phyloP scores from a whole-genome alignment of 164 flowering plant species.

The Berberis vulgaris region DNA sequence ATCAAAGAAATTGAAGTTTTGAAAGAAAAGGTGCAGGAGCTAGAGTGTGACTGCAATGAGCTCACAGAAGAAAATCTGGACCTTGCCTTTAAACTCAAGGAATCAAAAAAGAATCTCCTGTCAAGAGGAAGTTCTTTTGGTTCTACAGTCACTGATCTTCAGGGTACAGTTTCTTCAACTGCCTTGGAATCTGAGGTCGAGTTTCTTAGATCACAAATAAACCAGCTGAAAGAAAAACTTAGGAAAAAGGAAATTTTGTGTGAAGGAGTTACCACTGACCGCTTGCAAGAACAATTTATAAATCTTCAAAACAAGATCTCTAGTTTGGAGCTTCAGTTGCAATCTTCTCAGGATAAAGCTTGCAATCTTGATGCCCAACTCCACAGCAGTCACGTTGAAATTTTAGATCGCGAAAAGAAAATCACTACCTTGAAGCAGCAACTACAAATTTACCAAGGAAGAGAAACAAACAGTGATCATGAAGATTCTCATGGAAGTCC shows the following conservation, averaged over 20 bases:
- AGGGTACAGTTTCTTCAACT: neutral
- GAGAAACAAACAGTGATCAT: constrained; percentile 12
- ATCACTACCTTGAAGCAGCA: constrained; percentile 23
- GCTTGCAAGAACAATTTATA: constrained; percentile 11
- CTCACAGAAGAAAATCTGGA: constrained; percentile 55
- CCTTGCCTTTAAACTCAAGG: constrained; percentile 43
- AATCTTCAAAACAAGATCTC: constrained; percentile 27
- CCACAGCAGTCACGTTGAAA: constrained; percentile 11
- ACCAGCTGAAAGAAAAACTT: constrained; percentile 21
- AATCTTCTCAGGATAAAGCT: constrained; percentile 25
- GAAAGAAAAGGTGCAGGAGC: constrained; percentile 43
- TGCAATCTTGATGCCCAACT: constrained; percentile 33
- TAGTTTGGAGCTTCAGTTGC: constrained; percentile 37
- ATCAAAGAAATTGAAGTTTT: constrained; percentile 28
- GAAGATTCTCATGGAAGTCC: neutral
- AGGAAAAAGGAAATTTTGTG: constrained; percentile 15
- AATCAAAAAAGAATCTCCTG: constrained; percentile 18
- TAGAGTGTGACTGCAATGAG: constrained; percentile 57
- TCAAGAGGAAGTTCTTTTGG: constrained; percentile 8
- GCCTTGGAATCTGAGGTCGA: constrained; percentile 22
- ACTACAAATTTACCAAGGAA: constrained; percentile 15
- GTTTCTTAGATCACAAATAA: constrained; percentile 17
- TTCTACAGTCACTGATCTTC: constrained; percentile 9
- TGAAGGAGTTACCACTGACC: constrained; percentile 10
- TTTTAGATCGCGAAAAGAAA: constrained; percentile 19